Conservation (phyloP, 2,329 filamentous ascomycete species). For the Rugonectria rugulosa region DNA sequence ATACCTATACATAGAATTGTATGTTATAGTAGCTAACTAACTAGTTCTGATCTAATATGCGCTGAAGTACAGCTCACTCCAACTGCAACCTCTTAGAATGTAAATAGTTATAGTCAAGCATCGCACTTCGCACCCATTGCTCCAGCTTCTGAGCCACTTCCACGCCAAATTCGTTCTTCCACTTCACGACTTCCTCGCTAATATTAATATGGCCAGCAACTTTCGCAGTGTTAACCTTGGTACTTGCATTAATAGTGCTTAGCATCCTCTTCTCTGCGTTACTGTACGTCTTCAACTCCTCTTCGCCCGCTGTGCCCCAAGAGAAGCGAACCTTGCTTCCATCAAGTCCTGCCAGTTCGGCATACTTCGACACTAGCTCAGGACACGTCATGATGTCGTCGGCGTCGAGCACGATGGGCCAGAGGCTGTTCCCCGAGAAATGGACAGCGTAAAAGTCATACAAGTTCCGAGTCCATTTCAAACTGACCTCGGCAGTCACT, state of each 20-base stretch:
- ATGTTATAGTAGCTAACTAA: no score
- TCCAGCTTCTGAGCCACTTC: slow-evolving; percentile 23
- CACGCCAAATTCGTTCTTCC: slow-evolving; percentile 28
- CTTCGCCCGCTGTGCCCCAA: slow-evolving; percentile 13
- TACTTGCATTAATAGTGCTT: slow-evolving; percentile 26
- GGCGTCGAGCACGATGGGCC: slow-evolving; percentile 31
- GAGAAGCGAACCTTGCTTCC: slow-evolving; percentile 20
- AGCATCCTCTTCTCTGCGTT: slow-evolving; percentile 21
- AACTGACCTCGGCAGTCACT: slow-evolving; percentile 11
- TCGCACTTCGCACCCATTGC: slow-evolving; percentile 24
- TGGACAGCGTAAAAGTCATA: slow-evolving; percentile 26
- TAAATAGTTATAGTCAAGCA: slow-evolving; percentile 27
- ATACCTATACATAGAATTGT: no score
- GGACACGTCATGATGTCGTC: slow-evolving; percentile 29
- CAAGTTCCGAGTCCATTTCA: slow-evolving; percentile 24
- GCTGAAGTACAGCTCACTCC: no score
- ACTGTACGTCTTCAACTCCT: slow-evolving; percentile 8
- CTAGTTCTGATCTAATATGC: no score
- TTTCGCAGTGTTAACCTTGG: slow-evolving; percentile 17
- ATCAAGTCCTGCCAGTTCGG: slow-evolving; percentile 22
- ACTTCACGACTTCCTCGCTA: slow-evolving; percentile 25
- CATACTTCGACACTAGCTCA: slow-evolving; percentile 23
- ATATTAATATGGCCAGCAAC: slow-evolving; percentile 25
- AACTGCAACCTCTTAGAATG: no score
- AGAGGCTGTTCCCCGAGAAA: slow-evolving; percentile 18